Evolutionary conservation across 805 yeast genomes (phyloP).

Genomic region (Kodamaea restingae): DNA sequence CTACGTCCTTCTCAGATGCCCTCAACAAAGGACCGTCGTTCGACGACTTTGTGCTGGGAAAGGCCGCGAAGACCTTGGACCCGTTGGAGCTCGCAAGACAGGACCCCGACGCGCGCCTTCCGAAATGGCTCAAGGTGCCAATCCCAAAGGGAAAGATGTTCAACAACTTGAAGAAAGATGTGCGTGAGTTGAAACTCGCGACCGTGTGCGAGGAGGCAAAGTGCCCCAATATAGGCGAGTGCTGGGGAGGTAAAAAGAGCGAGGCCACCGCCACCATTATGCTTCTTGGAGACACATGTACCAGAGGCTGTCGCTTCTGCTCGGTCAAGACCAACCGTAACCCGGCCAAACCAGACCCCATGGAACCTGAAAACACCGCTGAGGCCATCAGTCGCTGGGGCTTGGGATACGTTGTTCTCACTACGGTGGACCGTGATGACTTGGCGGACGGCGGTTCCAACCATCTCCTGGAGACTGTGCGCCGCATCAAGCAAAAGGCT

Average conservation of each 20-base stretch:
- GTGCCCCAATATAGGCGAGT: slow-evolving; percentile 99
- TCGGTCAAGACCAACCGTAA: slow-evolving; percentile 88
- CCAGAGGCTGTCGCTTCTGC: slow-evolving; percentile 98
- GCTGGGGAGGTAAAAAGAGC: slow-evolving; percentile 97
- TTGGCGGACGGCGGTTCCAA: slow-evolving; percentile 87
- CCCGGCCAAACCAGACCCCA: slow-evolving; percentile 89
- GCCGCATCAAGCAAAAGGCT: slow-evolving; percentile 76
- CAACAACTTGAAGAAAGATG: slow-evolving; percentile 76
- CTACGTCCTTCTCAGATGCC: slow-evolving; percentile 62
- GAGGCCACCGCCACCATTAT: slow-evolving; percentile 97
- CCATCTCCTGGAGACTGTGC: slow-evolving; percentile 86
- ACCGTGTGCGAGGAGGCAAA: slow-evolving; percentile 99
- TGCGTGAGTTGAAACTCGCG: slow-evolving; percentile 80
- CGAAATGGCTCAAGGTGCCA: slow-evolving; percentile 91
- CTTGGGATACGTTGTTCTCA: slow-evolving; percentile 91
- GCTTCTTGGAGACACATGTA: slow-evolving; percentile 98
- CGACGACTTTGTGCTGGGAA: slow-evolving; percentile 83
- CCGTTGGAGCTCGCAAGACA: slow-evolving; percentile 73
- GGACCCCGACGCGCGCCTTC: slow-evolving; percentile 70
- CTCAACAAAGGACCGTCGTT: slow-evolving; percentile 87
- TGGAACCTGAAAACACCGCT: slow-evolving; percentile 96
- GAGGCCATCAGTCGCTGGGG: slow-evolving; percentile 98
- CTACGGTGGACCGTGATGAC: slow-evolving; percentile 97
- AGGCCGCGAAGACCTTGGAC: slow-evolving; percentile 65
- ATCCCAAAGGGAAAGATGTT: slow-evolving; percentile 93